These are phyloP conservation scores for Rhypophila decipiens DNA, from an alignment of 495 filamentous ascomycete genomes.

Conservation along the genomic window DNA sequence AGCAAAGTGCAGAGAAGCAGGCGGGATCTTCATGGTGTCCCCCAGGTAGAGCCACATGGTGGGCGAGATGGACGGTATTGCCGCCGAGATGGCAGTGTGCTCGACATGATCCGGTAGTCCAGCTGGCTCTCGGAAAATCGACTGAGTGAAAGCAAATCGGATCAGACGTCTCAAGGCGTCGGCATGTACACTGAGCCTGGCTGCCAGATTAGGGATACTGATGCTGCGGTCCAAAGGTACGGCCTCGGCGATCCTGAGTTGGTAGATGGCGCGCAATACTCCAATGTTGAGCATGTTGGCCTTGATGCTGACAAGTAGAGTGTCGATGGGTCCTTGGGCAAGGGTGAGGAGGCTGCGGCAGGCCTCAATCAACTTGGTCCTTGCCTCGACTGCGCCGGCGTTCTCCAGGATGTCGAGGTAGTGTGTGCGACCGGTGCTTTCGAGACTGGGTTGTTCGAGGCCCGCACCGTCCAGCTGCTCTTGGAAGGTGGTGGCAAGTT, in stretches of 20 bases:
- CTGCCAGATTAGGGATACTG: background rate
- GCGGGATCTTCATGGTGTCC: background rate
- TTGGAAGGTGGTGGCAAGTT: background rate
- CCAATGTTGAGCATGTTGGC: background rate
- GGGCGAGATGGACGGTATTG: background rate
- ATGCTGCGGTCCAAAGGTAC: slow-evolving; percentile 1
- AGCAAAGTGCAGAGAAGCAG: background rate
- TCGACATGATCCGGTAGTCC: background rate
- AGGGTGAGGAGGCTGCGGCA: background rate
- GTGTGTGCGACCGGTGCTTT: background rate
- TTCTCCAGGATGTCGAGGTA: slow-evolving; percentile 6
- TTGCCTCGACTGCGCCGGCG: background rate
- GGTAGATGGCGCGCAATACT: background rate
- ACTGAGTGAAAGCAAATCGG: slow-evolving; percentile 5
- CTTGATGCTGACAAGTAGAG: background rate
- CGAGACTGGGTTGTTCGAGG: slow-evolving; percentile 1
- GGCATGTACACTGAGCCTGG: background rate
- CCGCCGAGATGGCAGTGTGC: slow-evolving; percentile 5
- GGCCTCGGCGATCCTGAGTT: slow-evolving; percentile 1
- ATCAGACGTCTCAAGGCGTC: background rate
- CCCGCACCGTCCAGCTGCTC: background rate
- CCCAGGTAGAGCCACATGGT: slow-evolving; percentile 2
- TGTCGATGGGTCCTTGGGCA: background rate
- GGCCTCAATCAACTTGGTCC: background rate
- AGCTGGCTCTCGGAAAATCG: slow-evolving; percentile 2